A percentile compares a stretch with the other conserved stretches of the same genome.
These are phyloP conservation scores for Clonostachys chloroleuca DNA, from an alignment of 2,329 filamentous ascomycete genomes.

Conservation along the genomic window DNA sequence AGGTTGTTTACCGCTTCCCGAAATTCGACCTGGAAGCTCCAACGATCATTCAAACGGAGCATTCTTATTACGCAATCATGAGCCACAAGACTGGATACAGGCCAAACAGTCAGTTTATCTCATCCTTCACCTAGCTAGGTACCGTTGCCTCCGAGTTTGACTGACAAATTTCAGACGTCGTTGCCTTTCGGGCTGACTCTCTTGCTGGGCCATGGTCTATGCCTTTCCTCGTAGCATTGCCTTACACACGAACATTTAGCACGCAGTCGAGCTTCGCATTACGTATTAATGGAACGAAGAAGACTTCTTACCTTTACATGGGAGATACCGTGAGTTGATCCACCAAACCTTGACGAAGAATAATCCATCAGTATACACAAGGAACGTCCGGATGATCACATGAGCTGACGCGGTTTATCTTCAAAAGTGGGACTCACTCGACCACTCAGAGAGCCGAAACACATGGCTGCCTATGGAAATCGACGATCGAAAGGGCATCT, in stretches of 20 bases:
- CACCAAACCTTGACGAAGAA: not conserved
- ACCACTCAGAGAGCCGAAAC: conserved; percentile 49
- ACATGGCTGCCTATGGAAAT: conserved; percentile 50
- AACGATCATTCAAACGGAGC: conserved; percentile 55
- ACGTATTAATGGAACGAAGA: conserved; percentile 39
- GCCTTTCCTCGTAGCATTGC: conserved; percentile 40
- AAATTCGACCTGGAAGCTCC: conserved; percentile 59
- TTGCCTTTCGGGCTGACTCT: conserved; percentile 46
- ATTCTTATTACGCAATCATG: conserved; percentile 57
- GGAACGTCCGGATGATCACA: not conserved
- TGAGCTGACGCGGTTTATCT: no score
- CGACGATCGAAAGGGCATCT: conserved; percentile 41
- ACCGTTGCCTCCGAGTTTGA: conserved; percentile 2
- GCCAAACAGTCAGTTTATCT: conserved; percentile 36
- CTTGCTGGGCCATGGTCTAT: conserved; percentile 47
- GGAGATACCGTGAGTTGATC: conserved; percentile 11
- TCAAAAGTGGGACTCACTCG: conserved; percentile 39
- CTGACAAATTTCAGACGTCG: conserved; percentile 26
- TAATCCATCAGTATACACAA: not conserved
- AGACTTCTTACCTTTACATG: conserved; percentile 44
- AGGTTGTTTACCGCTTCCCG: conserved; percentile 48
- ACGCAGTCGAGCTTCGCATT: conserved; percentile 46
- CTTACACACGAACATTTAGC: conserved; percentile 47
- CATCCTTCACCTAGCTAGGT: not conserved
- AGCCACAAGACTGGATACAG: conserved; percentile 60